phyloP scores from a whole-genome alignment of 1,284 basidiomycete genomes.

The Bjerkandera adusta region DNA sequence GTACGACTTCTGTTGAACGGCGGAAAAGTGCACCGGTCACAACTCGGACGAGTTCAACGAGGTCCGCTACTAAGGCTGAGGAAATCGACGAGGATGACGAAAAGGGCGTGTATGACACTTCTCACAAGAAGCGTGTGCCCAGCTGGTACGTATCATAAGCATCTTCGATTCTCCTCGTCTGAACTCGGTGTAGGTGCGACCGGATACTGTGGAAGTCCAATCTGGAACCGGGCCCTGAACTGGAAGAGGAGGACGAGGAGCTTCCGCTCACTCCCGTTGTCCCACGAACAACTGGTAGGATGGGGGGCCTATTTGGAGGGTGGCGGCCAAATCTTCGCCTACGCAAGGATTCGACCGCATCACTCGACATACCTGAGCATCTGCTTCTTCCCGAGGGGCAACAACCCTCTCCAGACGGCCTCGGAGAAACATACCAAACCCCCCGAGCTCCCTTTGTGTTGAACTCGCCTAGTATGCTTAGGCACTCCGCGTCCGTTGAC shows the following conservation, averaged over 20 bases:
- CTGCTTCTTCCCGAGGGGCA: constrained; percentile 6
- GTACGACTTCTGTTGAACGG: constrained; percentile 5
- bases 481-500: constrained; percentile 9
- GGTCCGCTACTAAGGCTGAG: constrained; percentile 4
- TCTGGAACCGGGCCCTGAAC: constrained; percentile 43
- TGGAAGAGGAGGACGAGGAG: constrained; percentile 41
- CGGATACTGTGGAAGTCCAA: constrained; percentile 78
- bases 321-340: constrained; percentile 48
- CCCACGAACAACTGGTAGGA: constrained; percentile 40
- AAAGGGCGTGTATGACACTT: constrained; percentile 73
- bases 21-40: not conserved
- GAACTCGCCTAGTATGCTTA: not conserved
- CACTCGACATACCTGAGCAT: constrained; percentile 17
- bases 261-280: constrained; percentile 23
- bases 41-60: not conserved
- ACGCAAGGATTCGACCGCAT: constrained; percentile 40
- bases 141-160: constrained; percentile 55
- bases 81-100: constrained; percentile 37
- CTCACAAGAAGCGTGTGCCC: constrained; percentile 76
- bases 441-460: too few species aligned
- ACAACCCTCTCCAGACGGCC: constrained; percentile 13
- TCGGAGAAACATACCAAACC: constrained; percentile 7
- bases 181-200: constrained; percentile 56
- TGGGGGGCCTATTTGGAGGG: constrained; percentile 55
- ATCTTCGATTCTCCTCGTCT: constrained; percentile 1